Percentiles rank a stretch among this genome's conserved stretches.
These are phyloP conservation scores for Venturia asperata DNA, from an alignment of 2,329 filamentous ascomycete genomes.

Conservation along the genomic window DNA sequence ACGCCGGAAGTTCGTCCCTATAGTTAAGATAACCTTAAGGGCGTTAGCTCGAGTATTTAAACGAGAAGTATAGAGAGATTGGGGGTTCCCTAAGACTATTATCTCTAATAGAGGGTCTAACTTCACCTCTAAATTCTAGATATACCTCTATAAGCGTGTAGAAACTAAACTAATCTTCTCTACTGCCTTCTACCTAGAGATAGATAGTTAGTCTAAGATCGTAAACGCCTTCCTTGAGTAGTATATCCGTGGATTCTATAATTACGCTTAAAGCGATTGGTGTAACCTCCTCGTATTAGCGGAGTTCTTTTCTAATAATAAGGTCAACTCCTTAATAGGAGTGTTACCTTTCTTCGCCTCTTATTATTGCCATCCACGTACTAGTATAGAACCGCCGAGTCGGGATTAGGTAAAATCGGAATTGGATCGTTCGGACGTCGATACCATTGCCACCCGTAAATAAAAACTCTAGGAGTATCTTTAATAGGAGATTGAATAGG, in stretches of 20 bases:
- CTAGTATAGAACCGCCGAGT: background rate
- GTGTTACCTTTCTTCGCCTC: background rate
- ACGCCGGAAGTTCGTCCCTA: background rate
- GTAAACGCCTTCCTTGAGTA: background rate
- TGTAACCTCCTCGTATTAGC: background rate
- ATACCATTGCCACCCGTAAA: background rate
- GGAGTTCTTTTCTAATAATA: constrained; percentile 3
- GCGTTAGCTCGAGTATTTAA: background rate
- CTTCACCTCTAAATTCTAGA: background rate
- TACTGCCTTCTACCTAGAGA: too few species aligned
- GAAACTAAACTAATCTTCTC: background rate
- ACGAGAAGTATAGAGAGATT: background rate
- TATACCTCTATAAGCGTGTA: background rate
- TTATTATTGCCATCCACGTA: background rate
- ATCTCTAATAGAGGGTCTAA: background rate
- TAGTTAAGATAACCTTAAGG: background rate
- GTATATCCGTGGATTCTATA: background rate
- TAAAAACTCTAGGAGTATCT: background rate
- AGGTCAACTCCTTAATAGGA: background rate
- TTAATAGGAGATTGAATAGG: background rate
- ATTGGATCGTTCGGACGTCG: background rate
- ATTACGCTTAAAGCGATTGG: background rate
- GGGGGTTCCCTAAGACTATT: background rate
- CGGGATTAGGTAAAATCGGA: background rate
- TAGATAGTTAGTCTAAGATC: background rate